Base-by-base conservation (phyloP, 345 rosid species). In the Eucalyptus curtisii region DNA sequence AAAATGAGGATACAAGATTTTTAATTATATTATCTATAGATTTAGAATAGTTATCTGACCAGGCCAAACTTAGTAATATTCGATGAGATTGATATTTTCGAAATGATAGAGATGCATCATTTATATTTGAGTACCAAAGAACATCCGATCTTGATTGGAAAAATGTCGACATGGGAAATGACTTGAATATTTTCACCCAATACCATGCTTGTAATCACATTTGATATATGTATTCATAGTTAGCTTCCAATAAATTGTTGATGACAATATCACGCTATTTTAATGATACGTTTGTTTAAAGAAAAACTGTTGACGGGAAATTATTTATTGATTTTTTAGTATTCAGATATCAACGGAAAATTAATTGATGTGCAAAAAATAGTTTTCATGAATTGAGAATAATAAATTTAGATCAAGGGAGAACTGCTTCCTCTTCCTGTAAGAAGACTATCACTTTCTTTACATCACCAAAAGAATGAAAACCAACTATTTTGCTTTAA, bases 291-390 rank as follows among this genome's bases (percentile, higher is more conserved):
- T 55, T 4, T 22, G 12, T 55, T 24, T 55, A 55, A 55, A 22
- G 61, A 55, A 55, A 24, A 24, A 9, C 1, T 2, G 3, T 22
- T 9, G 25, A 22, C 0, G 3, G 12, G 30, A 55, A 55, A 55
- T 55, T 55, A 2, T 55, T 55, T 55, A 22, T 55, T 24, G 13
- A 55, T 9, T 55, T 24, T 55, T 24, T 24, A 55, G 27, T 55
- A 55, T 22, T 4, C 0, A 55, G 13, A 55, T 55, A 4, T 22
- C 1, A 6, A 55, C 0, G 1, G 13, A 24, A 55, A 55, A 5
- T 24, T 55, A 55, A 55, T 55, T 22, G 13, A 55, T 3, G 6
- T 55, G 61, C 3, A 9, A 22, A 55, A 55, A 55, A 55, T 4
- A 55, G 12, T 22, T 55, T 55, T 22, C 61, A 22, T 55, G 12